Conservation (phyloP, 1,284 basidiomycete genomes). For the Heterobasidion occidentale region DNA sequence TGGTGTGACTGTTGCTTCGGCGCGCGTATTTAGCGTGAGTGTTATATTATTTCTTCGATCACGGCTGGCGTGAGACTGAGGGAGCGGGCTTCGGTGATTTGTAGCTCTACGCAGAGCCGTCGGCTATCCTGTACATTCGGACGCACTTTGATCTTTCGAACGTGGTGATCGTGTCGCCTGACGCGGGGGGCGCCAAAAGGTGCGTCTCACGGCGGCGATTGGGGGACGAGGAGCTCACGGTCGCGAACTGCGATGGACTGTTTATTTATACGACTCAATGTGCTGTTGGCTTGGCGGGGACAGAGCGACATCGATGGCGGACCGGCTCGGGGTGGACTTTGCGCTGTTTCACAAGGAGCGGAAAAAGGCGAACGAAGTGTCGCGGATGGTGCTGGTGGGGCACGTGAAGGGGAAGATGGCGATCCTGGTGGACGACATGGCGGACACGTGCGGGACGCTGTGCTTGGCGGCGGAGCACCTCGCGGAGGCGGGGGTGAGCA, state of each 20-base stretch:
- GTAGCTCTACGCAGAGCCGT: constrained; percentile 96
- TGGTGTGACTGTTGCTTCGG: no score
- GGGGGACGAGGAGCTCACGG: background rate
- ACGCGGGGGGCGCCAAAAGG: constrained; percentile 98
- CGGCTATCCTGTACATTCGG: constrained; percentile 92
- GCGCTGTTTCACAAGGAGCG: constrained; percentile 99
- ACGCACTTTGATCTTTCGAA: constrained; percentile 85
- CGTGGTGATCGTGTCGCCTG: constrained; percentile 96
- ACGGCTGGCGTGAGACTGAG: constrained; percentile 5
- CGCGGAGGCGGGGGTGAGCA: constrained; percentile 82
- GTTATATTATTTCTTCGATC: background rate
- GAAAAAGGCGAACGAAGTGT: constrained; percentile 99
- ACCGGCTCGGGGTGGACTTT: constrained; percentile 95
- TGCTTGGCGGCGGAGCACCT: constrained; percentile 89
- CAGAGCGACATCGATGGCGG: constrained; percentile 96
- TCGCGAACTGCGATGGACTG: background rate
- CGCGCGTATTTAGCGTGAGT: no score
- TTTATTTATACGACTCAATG: background rate
- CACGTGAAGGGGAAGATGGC: constrained; percentile 91
- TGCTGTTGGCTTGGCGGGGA: background rate
- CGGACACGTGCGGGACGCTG: constrained; percentile 97
- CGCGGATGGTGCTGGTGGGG: constrained; percentile 97
- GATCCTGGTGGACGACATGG: constrained; percentile 99
- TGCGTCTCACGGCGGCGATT: constrained; percentile 25
- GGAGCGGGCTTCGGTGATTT: constrained; percentile 16